Evolutionary conservation across 2,329 filamentous ascomycete genomes (phyloP).

Genomic region (Diaporthe citriasiana): DNA sequence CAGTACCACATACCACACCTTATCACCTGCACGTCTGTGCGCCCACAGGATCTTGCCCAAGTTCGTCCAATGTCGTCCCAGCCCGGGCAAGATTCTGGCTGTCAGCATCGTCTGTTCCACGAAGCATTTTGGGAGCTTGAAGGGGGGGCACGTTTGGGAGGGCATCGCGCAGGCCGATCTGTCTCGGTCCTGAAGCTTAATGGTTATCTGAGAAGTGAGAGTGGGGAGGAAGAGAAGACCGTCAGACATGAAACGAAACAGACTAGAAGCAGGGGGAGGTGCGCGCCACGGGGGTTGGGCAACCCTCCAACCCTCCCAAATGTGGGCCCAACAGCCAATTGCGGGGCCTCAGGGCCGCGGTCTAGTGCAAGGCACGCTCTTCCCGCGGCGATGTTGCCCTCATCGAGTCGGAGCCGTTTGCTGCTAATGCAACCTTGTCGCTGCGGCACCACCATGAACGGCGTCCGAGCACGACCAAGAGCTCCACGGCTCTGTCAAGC

Average conservation of each 20-base stretch:
- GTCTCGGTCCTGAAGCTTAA: constrained; percentile 21
- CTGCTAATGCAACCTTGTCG: constrained; percentile 19
- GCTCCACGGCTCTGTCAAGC: neutral
- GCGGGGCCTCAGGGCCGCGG: constrained; percentile 2
- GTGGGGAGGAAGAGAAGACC: neutral
- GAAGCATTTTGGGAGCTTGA: neutral
- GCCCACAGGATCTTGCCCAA: constrained; percentile 22
- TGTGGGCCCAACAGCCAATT: constrained; percentile 13
- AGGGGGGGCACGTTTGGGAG: neutral
- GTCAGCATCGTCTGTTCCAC: neutral
- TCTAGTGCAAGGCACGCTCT: constrained; percentile 7
- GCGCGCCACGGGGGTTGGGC: neutral
- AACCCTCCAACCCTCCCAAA: neutral
- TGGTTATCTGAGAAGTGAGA: constrained; percentile 11
- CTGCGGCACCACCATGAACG: constrained; percentile 18
- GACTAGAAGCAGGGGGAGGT: constrained; percentile 7
- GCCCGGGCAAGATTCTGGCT: constrained; percentile 1
- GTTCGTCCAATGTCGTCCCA: constrained; percentile 22
- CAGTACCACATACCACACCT: constrained; percentile 8
- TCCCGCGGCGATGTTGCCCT: constrained; percentile 1
- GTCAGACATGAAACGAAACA: constrained; percentile 29
- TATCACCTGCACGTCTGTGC: constrained; percentile 24
- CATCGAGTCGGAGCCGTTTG: constrained; percentile 6
- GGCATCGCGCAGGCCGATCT: neutral
- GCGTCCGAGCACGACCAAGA: constrained; percentile 15